These are phyloP conservation scores for Lasiodiplodia sp. DNA, from an alignment of 2,329 filamentous ascomycete species.

Conservation along the genomic window DNA sequence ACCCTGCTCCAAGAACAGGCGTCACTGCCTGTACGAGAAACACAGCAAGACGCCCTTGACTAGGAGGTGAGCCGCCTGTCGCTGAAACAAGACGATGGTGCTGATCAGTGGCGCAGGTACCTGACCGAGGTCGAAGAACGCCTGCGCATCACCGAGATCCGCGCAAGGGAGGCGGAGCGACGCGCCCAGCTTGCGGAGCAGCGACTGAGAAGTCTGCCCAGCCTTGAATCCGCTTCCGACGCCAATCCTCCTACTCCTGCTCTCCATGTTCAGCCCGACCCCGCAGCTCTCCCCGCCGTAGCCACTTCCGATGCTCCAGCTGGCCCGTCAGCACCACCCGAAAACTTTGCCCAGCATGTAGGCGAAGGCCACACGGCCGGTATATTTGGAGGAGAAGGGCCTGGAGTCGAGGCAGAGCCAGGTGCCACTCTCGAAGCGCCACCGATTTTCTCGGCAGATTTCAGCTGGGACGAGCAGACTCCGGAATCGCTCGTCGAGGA, in stretches of 20 bases:
- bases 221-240: neutral
- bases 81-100: neutral
- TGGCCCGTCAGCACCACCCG: neutral
- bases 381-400: neutral
- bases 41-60: slow-evolving; percentile 58
- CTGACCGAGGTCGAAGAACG: slow-evolving; percentile 56
- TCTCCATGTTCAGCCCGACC: neutral
- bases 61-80: slow-evolving; percentile 45
- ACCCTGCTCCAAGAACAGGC: slow-evolving; percentile 51
- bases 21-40: slow-evolving; percentile 59
- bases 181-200: slow-evolving; percentile 36
- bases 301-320: neutral
- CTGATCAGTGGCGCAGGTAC: slow-evolving; percentile 1
- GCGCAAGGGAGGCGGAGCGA: slow-evolving; percentile 34
- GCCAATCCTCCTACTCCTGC: neutral
- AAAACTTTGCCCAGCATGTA: neutral
- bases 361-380: neutral
- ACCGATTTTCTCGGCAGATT: slow-evolving; percentile 37
- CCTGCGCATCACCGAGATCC: slow-evolving; percentile 42
- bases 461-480: slow-evolving; percentile 40
- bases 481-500: slow-evolving; percentile 26
- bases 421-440: slow-evolving; percentile 35
- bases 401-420: neutral
- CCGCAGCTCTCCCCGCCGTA: neutral
- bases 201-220: slow-evolving; percentile 31